phyloP scores from a whole-genome alignment of 352 stramenopile genomes.

The Pythium rhizo-oryzae region DNA sequence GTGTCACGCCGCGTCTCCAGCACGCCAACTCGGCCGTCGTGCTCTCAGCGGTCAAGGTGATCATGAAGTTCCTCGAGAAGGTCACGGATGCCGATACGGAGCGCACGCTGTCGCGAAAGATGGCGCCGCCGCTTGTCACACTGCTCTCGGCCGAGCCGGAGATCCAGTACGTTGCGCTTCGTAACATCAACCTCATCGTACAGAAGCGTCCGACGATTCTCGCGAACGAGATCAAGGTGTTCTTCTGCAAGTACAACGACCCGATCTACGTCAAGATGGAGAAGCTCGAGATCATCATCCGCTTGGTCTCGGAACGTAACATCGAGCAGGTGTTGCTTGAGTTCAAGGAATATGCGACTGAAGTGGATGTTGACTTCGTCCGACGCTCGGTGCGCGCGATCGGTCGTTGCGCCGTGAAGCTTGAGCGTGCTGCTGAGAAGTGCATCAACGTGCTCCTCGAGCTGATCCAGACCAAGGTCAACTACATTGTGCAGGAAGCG shows the following conservation, averaged over 20 bases:
- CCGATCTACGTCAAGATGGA: constrained; percentile 98
- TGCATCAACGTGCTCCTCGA: constrained; percentile 99
- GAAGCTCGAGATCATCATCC: constrained; percentile 99
- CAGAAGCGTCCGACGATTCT: constrained; percentile 97
- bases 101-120: constrained; percentile 92
- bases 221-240: constrained; percentile 94
- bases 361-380: constrained; percentile 99
- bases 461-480: constrained; percentile 99
- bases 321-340: constrained; percentile 98
- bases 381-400: constrained; percentile 97
- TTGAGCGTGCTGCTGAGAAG: constrained; percentile 97
- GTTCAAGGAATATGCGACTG: constrained; percentile 99
- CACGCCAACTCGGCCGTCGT: constrained; percentile 99
- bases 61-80: constrained; percentile 96
- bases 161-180: constrained; percentile 99
- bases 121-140: constrained; percentile 98
- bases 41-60: constrained; percentile 97
- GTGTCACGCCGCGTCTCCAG: constrained; percentile 97
- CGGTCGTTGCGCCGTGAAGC: constrained; percentile 97
- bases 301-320: constrained; percentile 97
- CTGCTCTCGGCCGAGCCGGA: constrained; percentile 97
- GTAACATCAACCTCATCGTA: constrained; percentile 99
- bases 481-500: constrained; percentile 99
- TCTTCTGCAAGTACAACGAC: constrained; percentile 99
- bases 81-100: constrained; percentile 94